phyloP scores from a whole-genome alignment of 2,329 filamentous ascomycete species.

The Biscogniauxia marginata region DNA sequence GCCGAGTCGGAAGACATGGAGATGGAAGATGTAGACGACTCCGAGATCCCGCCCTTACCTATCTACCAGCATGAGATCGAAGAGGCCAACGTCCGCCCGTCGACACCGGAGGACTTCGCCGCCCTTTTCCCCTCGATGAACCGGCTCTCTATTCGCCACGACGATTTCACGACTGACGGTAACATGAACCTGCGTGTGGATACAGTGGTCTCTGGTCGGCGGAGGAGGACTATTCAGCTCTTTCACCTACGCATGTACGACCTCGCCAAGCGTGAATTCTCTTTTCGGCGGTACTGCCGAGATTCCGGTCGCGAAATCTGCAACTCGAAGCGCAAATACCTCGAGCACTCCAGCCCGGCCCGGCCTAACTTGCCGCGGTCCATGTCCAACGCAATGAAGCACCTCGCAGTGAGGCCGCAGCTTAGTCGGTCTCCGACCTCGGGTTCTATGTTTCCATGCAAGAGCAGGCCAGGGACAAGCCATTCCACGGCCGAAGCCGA shows the following conservation, averaged over 20 bases:
- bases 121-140: conserved; percentile 83
- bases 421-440: conserved; percentile 38
- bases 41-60: conserved; percentile 53
- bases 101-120: conserved; percentile 79
- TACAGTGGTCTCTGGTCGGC: conserved; percentile 65
- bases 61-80: conserved; percentile 61
- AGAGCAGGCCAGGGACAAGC: conserved; percentile 37
- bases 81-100: conserved; percentile 67
- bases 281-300: conserved; percentile 84
- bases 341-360: conserved; percentile 44
- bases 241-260: conserved; percentile 97
- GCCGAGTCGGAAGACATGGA: conserved; percentile 50
- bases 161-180: conserved; percentile 84
- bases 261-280: conserved; percentile 81
- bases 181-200: conserved; percentile 96
- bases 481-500: conserved; percentile 32
- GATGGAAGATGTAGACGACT: conserved; percentile 34
- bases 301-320: conserved; percentile 93
- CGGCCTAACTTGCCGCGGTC: conserved; percentile 45
- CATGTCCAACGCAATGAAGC: conserved; percentile 50
- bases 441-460: conserved; percentile 30
- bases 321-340: conserved; percentile 72
- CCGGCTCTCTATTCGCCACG: conserved; percentile 79
- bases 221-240: conserved; percentile 69
- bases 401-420: conserved; percentile 38